A percentile compares a stretch with the other conserved stretches of the same genome.
These are phyloP conservation scores for Geosmithia putterillii DNA, from an alignment of 2,329 filamentous ascomycete species.

Conservation along the genomic window DNA sequence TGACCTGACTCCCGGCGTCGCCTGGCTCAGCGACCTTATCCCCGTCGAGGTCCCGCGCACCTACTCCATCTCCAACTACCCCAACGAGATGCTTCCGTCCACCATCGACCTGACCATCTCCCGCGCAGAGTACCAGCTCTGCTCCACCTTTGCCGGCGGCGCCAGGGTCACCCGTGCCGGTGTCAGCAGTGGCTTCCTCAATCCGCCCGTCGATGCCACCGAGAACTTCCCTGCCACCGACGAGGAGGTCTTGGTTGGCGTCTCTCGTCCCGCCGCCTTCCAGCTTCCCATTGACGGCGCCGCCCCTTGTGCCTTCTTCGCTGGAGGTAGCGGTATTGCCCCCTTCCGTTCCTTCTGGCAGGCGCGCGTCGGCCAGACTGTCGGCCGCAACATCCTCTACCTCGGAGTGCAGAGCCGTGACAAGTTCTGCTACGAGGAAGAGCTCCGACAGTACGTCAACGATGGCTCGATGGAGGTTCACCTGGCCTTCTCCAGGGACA, in stretches of 20 bases:
- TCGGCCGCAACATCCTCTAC: slow-evolving; percentile 34
- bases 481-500: slow-evolving; percentile 38
- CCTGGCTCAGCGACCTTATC: slow-evolving; percentile 34
- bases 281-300: slow-evolving; percentile 36
- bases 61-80: slow-evolving; percentile 38
- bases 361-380: slow-evolving; percentile 24
- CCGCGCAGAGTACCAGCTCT: slow-evolving; percentile 35
- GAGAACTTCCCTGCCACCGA: slow-evolving; percentile 22
- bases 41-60: slow-evolving; percentile 37
- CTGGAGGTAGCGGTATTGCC: slow-evolving; percentile 39
- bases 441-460: slow-evolving; percentile 30
- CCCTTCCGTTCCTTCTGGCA: slow-evolving; percentile 44
- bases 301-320: slow-evolving; percentile 38
- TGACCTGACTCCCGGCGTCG: slow-evolving; percentile 24
- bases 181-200: slow-evolving; percentile 42
- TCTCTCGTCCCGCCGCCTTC: slow-evolving; percentile 37
- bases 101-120: slow-evolving; percentile 39
- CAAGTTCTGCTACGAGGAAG: slow-evolving; percentile 37
- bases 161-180: slow-evolving; percentile 23
- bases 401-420: slow-evolving; percentile 39
- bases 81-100: slow-evolving; percentile 34
- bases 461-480: slow-evolving; percentile 38
- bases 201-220: slow-evolving; percentile 19
- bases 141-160: slow-evolving; percentile 23
- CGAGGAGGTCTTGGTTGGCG: slow-evolving; percentile 36